phyloP scores from a whole-genome alignment of 1,139 yeast genomes.

The Saccharomyces hybrid region DNA sequence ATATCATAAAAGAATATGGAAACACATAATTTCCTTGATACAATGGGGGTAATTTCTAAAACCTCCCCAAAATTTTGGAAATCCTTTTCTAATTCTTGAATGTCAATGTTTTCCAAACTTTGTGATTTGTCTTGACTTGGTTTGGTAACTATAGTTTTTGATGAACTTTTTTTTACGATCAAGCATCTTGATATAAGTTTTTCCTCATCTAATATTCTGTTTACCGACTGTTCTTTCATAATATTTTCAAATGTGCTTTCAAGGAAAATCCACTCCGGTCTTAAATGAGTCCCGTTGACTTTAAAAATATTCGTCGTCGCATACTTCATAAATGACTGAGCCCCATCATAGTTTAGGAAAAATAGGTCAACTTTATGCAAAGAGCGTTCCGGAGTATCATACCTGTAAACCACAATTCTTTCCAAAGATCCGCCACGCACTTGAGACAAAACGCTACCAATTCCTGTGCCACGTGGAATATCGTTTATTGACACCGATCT shows the following conservation, averaged over 20 bases:
- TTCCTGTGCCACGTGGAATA: slow-evolving; percentile 39
- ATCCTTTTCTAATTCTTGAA: slow-evolving; percentile 40
- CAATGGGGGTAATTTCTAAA: slow-evolving; percentile 56
- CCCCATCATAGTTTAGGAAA: slow-evolving; percentile 49
- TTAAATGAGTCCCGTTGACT: slow-evolving; percentile 50
- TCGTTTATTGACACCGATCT: slow-evolving; percentile 33
- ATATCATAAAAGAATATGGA: slow-evolving; percentile 58
- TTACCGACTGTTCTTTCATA: background rate
- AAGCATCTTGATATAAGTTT: slow-evolving; percentile 37
- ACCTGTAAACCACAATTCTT: slow-evolving; percentile 33
- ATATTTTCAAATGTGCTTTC: background rate
- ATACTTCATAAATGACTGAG: slow-evolving; percentile 47
- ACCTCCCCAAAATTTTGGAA: slow-evolving; percentile 54
- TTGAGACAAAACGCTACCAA: slow-evolving; percentile 48
- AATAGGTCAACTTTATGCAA: slow-evolving; percentile 40
- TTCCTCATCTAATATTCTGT: slow-evolving; percentile 3
- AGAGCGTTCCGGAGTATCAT: slow-evolving; percentile 7
- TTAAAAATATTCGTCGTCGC: slow-evolving; percentile 51
- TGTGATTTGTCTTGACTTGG: slow-evolving; percentile 21
- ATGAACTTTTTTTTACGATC: slow-evolving; percentile 32
- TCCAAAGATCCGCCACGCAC: slow-evolving; percentile 73
- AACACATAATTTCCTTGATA: slow-evolving; percentile 58
- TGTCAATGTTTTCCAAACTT: slow-evolving; percentile 34
- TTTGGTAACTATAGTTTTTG: slow-evolving; percentile 8
- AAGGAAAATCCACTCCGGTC: slow-evolving; percentile 34